Conservation (phyloP, 1,284 basidiomycete species). For the Xerocomus amazonicus region DNA sequence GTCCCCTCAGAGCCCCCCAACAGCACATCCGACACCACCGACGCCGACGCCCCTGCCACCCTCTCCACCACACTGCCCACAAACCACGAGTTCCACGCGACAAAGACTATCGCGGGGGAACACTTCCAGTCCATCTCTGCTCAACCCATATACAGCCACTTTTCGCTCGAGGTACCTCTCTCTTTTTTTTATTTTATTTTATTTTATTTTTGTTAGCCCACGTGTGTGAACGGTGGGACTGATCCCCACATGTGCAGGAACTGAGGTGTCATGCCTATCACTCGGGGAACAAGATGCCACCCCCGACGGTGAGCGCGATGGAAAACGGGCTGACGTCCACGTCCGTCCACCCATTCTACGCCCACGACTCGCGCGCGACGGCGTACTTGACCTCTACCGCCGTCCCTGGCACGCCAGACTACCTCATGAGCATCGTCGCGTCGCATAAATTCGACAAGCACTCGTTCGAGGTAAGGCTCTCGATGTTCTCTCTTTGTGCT, state of each 20-base stretch:
- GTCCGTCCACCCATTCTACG: conserved; percentile 19
- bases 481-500: neutral
- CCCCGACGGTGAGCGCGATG: conserved; percentile 2
- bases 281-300: conserved; percentile 23
- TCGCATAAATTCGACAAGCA: conserved; percentile 31
- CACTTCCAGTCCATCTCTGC: conserved; percentile 33
- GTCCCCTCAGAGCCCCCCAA: conserved; percentile 3
- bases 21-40: conserved; percentile 5
- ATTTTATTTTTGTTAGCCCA: neutral
- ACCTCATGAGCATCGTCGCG: conserved; percentile 29
- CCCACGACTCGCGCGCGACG: conserved; percentile 23
- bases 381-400: conserved; percentile 18
- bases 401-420: conserved; percentile 21
- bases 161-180: conserved; percentile 38
- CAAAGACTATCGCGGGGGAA: conserved; percentile 15
- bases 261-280: conserved; percentile 31
- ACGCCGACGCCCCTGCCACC: conserved; percentile 1
- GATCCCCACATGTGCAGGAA: conserved; percentile 25
- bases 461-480: conserved; percentile 31
- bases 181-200: too few species aligned
- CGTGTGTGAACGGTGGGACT: conserved; percentile 3
- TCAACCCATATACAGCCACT: conserved; percentile 32
- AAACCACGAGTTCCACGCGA: conserved; percentile 31
- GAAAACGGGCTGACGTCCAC: neutral
- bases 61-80: conserved; percentile 24